Evolutionary conservation across 345 rosid species (phyloP), one percentile per base, ranked within the genome.

Genomic region (Xanthoceras sorbifolium): DNA sequence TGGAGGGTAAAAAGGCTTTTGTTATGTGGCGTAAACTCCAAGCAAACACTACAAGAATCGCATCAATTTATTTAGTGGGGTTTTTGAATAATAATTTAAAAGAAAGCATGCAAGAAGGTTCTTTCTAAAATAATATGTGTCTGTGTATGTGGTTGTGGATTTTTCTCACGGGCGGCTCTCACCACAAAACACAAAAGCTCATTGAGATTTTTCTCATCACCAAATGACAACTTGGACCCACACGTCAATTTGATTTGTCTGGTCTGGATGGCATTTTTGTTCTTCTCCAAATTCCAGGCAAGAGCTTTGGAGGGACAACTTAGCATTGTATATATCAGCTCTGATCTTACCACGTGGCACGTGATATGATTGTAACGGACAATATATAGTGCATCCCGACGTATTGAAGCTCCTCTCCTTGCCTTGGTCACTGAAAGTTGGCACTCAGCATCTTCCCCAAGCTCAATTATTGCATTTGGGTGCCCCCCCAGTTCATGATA

Each of bases 191-290:
- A 0, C 18, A 48, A 48, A 55, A 3, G 61, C 26, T 55, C 61
- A 55, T 1, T 5, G 20, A 55, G 54, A 48, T 46, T 14, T 46
- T 46, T 48, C 2, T 55, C 23, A 7, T 22, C 62, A 23, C 2
- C 62, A 2, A 50, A 60, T n/a, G 12, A n/a, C n/a, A n/a, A n/a
- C n/a, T 22, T 54, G 76, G 40, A 46, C 59, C 76, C 76, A 73
- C 76, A 18, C 68, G 59, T 73, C 68, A 60, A n/a, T 23, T 57
- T 57, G 28, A 4, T n/a, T n/a, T 50, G 55, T 50, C 55, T 50
- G 22, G 55, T 17, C n/a, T 50, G 22, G 2, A 57, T 57, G 62
- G 28, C 62, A 57, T 22, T 57, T n/a, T 22, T 57, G 28, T 57
- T 22, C 28, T 50, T 28, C 25, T n/a, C 62, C 28, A 57, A 57